phyloP scores from a whole-genome alignment of 208 protist species.

The Crithidia sp. region DNA sequence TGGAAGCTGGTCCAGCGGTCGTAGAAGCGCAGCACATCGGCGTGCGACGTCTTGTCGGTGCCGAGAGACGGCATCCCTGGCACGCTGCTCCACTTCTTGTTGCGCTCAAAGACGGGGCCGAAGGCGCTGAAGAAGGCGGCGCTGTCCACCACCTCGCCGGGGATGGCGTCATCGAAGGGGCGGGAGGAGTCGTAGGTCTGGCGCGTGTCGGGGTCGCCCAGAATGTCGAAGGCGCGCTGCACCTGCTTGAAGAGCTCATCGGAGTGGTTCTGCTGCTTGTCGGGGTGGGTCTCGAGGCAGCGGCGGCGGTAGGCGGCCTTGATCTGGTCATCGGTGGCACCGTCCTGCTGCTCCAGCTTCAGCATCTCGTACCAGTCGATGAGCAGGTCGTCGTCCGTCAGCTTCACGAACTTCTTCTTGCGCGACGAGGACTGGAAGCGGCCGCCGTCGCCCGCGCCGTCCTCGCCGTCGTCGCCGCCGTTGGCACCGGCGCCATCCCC shows the following conservation, averaged over 20 bases:
- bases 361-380: slow-evolving; percentile 91
- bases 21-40: slow-evolving; percentile 94
- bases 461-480: slow-evolving; percentile 35
- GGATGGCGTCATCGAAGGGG: slow-evolving; percentile 95
- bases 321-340: slow-evolving; percentile 76
- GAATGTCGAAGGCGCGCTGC: slow-evolving; percentile 94
- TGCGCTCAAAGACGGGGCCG: slow-evolving; percentile 92
- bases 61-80: slow-evolving; percentile 80
- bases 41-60: slow-evolving; percentile 54
- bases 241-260: slow-evolving; percentile 95
- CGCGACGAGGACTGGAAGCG: slow-evolving; percentile 48
- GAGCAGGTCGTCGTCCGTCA: slow-evolving; percentile 78
- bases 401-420: slow-evolving; percentile 78
- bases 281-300: slow-evolving; percentile 96
- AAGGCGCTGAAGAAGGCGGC: slow-evolving; percentile 92
- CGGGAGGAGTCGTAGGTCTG: slow-evolving; percentile 94
- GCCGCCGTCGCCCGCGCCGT: slow-evolving; percentile 35
- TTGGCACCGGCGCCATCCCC: slow-evolving; percentile 24
- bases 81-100: slow-evolving; percentile 88
- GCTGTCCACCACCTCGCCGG: slow-evolving; percentile 54
- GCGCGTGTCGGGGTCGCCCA: slow-evolving; percentile 89
- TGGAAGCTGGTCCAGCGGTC: slow-evolving; percentile 95
- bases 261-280: slow-evolving; percentile 90
- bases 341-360: slow-evolving; percentile 62
- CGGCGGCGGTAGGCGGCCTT: slow-evolving; percentile 89